A percentile compares a stretch with the other conserved stretches of the same genome.
phyloP scores from a whole-genome alignment of 148 eudicot genomes.

The Cornus florida region DNA sequence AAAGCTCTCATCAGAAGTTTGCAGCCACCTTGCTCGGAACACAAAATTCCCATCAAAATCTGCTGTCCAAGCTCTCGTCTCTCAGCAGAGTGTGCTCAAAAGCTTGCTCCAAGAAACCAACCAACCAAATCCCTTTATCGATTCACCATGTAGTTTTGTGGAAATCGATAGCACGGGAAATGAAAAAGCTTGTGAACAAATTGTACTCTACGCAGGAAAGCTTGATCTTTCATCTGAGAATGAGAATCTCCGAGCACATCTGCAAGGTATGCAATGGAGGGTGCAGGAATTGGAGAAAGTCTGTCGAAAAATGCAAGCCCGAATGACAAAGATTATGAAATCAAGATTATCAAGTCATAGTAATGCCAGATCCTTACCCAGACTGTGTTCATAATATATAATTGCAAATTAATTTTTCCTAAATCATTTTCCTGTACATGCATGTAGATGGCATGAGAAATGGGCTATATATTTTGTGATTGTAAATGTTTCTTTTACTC shows the following conservation, averaged over 20 bases:
- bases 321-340: conserved; percentile 67
- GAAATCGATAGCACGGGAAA: conserved; percentile 11
- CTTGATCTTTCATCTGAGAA: conserved; percentile 44
- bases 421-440: conserved; percentile 1
- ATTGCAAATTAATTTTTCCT: not conserved
- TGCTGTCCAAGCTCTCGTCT: conserved; percentile 51
- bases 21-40: conserved; percentile 54
- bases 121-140: conserved; percentile 22
- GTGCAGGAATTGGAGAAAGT: conserved; percentile 73
- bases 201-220: conserved; percentile 48
- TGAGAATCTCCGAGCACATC: conserved; percentile 51
- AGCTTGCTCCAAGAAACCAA: conserved; percentile 46
- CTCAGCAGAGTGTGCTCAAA: conserved; percentile 55
- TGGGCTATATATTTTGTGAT: not conserved
- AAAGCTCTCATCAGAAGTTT: conserved; percentile 64
- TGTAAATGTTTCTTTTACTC: not conserved
- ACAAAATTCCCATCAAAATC: conserved; percentile 55
- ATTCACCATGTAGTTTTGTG: conserved; percentile 31
- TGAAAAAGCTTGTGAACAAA: conserved; percentile 29
- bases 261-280: conserved; percentile 74
- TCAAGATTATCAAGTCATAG: conserved; percentile 45
- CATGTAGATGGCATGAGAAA: conserved; percentile 19
- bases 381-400: conserved; percentile 51
- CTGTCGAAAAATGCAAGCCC: conserved; percentile 71
- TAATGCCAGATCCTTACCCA: conserved; percentile 56